Conservation (phyloP, 2,329 filamentous ascomycete genomes). For the Diaporthe citriasiana region DNA sequence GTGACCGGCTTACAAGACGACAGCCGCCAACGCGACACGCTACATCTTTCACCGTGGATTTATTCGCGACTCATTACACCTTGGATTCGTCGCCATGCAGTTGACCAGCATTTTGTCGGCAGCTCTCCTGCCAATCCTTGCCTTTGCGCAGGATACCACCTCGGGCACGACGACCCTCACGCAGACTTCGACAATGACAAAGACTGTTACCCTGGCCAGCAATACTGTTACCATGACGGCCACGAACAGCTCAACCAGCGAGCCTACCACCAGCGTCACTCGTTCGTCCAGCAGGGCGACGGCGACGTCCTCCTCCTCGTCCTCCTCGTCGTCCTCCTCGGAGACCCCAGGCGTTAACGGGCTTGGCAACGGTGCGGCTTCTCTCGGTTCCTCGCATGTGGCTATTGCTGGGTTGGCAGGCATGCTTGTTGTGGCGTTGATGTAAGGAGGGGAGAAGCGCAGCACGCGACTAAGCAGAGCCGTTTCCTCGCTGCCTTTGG, state of each 20-base stretch:
- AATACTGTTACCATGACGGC: slow-evolving; percentile 50
- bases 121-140: slow-evolving; percentile 67
- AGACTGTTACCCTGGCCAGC: slow-evolving; percentile 58
- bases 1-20: slow-evolving; percentile 3
- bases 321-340: slow-evolving; percentile 50
- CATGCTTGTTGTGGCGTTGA: slow-evolving; percentile 63
- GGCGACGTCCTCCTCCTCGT: slow-evolving; percentile 45
- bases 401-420: slow-evolving; percentile 65
- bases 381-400: slow-evolving; percentile 60
- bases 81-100: slow-evolving; percentile 54
- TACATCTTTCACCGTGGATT: slow-evolving; percentile 38
- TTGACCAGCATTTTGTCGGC: slow-evolving; percentile 61
- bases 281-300: slow-evolving; percentile 34
- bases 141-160: slow-evolving; percentile 58
- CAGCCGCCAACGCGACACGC: slow-evolving; percentile 26
- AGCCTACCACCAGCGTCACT: slow-evolving; percentile 47
- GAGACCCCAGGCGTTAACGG: slow-evolving; percentile 54
- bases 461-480: not conserved
- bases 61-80: slow-evolving; percentile 25
- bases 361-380: slow-evolving; percentile 50
- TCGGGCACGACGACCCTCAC: slow-evolving; percentile 66
- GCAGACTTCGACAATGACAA: slow-evolving; percentile 64
- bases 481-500: not conserved
- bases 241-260: slow-evolving; percentile 23
- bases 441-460: slow-evolving; percentile 56